These are phyloP conservation scores for Bonia amplexicaulis DNA, from an alignment of 176 grass and related monocot species.

Conservation along the genomic window DNA sequence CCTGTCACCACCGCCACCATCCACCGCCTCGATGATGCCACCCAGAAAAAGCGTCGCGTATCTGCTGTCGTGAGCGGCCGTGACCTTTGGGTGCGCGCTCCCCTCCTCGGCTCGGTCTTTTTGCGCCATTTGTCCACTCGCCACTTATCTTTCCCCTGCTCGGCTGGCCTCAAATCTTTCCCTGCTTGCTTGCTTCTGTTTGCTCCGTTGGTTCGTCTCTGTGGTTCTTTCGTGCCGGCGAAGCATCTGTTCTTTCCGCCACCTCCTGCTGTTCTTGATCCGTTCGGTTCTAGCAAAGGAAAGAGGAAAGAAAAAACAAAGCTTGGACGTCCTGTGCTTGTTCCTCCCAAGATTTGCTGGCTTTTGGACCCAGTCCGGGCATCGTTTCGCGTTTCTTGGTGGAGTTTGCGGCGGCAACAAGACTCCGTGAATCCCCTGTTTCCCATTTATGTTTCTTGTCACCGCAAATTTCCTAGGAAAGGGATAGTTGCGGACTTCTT, in stretches of 20 bases:
- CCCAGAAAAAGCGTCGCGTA: background rate
- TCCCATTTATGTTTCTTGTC: background rate
- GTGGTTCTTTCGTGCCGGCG: background rate
- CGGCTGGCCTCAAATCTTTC: background rate
- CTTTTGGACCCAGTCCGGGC: background rate
- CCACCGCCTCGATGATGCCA: background rate
- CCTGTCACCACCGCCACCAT: background rate
- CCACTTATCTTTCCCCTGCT: background rate
- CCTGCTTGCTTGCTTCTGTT: background rate
- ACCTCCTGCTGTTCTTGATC: background rate
- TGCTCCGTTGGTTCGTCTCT: background rate
- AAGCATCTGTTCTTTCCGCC: constrained; percentile 11
- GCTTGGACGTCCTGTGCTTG: background rate
- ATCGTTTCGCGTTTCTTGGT: background rate
- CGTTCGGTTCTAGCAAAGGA: background rate
- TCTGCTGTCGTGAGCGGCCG: background rate
- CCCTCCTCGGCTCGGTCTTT: background rate
- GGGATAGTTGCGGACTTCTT: background rate
- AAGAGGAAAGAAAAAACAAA: background rate
- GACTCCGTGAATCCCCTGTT: background rate
- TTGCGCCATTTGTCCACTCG: constrained; percentile 25
- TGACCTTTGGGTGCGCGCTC: background rate
- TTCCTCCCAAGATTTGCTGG: background rate
- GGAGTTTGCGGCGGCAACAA: background rate
- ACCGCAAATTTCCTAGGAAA: background rate